These are phyloP conservation scores for Prillingera fragicola DNA, from an alignment of 1,284 basidiomycete genomes.

Conservation along the genomic window DNA sequence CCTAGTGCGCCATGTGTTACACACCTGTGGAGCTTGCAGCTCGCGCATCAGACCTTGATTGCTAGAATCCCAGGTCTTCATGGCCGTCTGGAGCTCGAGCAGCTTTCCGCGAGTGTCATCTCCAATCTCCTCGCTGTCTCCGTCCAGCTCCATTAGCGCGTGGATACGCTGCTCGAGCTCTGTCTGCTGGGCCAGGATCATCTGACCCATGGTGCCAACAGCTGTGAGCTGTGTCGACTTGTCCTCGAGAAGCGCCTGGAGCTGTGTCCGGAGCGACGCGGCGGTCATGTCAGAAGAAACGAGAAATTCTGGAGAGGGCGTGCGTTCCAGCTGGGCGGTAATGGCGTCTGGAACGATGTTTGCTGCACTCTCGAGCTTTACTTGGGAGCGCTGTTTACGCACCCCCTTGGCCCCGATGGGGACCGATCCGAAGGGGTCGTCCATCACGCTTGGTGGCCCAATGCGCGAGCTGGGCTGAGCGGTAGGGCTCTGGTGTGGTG, in stretches of 20 bases:
- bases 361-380: conserved; percentile 20
- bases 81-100: conserved; percentile 68
- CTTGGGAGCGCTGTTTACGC: conserved; percentile 29
- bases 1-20: conserved; percentile 24
- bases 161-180: conserved; percentile 81
- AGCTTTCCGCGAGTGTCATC: conserved; percentile 64
- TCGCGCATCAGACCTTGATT: conserved; percentile 70
- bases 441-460: conserved; percentile 17
- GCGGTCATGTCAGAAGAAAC: conserved; percentile 22
- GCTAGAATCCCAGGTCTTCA: conserved; percentile 73
- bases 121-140: conserved; percentile 51
- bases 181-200: conserved; percentile 81
- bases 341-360: too few species aligned
- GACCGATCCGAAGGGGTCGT: conserved; percentile 31
- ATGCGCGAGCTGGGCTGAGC: neutral
- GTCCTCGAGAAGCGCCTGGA: conserved; percentile 72
- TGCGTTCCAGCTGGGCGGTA: conserved; percentile 16
- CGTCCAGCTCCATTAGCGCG: conserved; percentile 63
- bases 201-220: conserved; percentile 81
- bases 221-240: conserved; percentile 87
- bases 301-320: conserved; percentile 14
- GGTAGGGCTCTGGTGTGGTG: neutral
- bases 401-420: conserved; percentile 3
- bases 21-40: conserved; percentile 61
- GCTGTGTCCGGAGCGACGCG: conserved; percentile 47